Conservation (phyloP, 768 basidiomycete species). For the Punctularia strigosozonata region DNA sequence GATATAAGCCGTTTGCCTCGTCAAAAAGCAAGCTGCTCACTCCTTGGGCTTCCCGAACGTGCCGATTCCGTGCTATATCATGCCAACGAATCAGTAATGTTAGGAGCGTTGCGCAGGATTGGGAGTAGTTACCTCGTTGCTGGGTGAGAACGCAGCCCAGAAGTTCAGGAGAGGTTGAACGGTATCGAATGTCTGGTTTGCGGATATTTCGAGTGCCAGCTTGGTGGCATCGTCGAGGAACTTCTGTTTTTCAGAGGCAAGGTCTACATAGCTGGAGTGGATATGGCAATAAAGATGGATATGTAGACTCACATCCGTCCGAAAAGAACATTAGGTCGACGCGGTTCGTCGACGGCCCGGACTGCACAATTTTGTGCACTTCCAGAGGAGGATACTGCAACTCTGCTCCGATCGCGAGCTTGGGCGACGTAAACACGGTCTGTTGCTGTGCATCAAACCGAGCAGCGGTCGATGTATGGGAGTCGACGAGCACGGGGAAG, state of each 20-base stretch:
- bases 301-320: slow-evolving; percentile 61
- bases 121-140: slow-evolving; percentile 40
- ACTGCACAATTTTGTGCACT: too few relatives aligned
- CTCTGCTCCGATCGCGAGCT: too few relatives aligned
- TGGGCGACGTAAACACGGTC: too few relatives aligned
- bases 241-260: slow-evolving; percentile 40
- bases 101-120: background rate
- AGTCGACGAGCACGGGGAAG: too few relatives aligned
- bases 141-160: slow-evolving; percentile 71
- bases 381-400: too few relatives aligned
- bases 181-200: slow-evolving; percentile 66
- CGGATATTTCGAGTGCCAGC: slow-evolving; percentile 57
- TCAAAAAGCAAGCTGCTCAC: slow-evolving; percentile 22
- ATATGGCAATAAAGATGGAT: too few relatives aligned
- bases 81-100: background rate
- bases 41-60: slow-evolving; percentile 56
- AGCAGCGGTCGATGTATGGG: too few relatives aligned
- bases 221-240: slow-evolving; percentile 56
- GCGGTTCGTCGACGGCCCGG: slow-evolving; percentile 53
- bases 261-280: slow-evolving; percentile 31
- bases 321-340: slow-evolving; percentile 69
- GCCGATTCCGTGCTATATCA: slow-evolving; percentile 56
- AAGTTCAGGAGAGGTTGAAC: slow-evolving; percentile 71
- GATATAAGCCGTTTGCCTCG: background rate
- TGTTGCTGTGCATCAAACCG: too few relatives aligned